phyloP scores from a whole-genome alignment of 805 yeast genomes.

The Lachancea meyersii region DNA sequence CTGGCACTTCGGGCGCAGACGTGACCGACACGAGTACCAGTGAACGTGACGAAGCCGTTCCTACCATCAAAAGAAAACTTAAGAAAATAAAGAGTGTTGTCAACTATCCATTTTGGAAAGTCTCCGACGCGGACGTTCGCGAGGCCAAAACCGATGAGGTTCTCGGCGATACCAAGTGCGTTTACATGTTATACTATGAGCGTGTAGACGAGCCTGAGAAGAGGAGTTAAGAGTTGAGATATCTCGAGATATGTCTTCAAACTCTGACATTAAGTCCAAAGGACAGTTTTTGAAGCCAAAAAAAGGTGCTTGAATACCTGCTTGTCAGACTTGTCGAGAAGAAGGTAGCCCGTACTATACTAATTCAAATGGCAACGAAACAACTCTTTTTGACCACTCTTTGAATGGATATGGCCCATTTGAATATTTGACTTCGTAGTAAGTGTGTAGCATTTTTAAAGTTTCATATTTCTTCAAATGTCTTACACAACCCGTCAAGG shows the following conservation, averaged over 20 bases:
- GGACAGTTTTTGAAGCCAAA: too few relatives aligned
- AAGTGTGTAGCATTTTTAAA: conserved; percentile 2
- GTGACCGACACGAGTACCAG: conserved; percentile 19
- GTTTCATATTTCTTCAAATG: not conserved
- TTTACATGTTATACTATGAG: conserved; percentile 81
- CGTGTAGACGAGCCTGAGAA: conserved; percentile 6
- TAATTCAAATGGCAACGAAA: not conserved
- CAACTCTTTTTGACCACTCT: too few relatives aligned
- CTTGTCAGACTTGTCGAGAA: not conserved
- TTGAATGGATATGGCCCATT: too few relatives aligned
- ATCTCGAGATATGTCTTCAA: not conserved
- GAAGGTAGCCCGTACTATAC: not conserved
- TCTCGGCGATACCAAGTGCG: conserved; percentile 64
- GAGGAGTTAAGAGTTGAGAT: not conserved
- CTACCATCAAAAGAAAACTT: conserved; percentile 32
- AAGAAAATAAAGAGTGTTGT: conserved; percentile 51
- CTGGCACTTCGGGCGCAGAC: conserved; percentile 7
- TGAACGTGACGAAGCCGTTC: conserved; percentile 13
- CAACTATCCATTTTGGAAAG: conserved; percentile 72
- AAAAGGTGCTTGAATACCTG: not conserved
- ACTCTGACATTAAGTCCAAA: too few relatives aligned
- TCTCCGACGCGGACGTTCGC: conserved; percentile 66
- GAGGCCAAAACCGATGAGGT: conserved; percentile 58
- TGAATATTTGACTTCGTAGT: conserved; percentile 1
- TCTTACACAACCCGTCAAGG: not conserved